Evolutionary conservation across 345 rosid genomes (phyloP).

Genomic region (Diplotaxis tenuifolia): DNA sequence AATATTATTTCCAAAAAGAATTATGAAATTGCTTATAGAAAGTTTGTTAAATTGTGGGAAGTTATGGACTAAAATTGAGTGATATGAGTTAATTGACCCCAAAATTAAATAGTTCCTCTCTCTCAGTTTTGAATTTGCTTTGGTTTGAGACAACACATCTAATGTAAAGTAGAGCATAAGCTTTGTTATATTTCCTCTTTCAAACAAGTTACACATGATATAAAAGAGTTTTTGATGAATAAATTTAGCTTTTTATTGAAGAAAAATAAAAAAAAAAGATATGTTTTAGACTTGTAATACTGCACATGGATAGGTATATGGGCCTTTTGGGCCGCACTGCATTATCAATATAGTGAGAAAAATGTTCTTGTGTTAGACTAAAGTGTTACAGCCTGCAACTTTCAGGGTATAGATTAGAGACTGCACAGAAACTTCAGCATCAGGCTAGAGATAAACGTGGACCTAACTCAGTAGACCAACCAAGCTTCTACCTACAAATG

Average conservation of each 20-base stretch:
- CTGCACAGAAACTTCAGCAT: conserved; percentile 15
- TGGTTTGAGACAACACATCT: no score
- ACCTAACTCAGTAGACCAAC: conserved; percentile 23
- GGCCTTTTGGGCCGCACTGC: not conserved
- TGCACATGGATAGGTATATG: not conserved
- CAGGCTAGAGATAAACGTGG: not conserved
- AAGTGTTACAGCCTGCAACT: not conserved
- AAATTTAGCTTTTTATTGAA: no score
- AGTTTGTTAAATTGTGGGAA: no score
- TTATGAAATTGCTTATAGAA: no score
- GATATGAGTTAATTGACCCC: no score
- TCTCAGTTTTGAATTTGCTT: no score
- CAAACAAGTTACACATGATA: not conserved
- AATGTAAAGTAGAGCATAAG: no score
- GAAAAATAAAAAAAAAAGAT: no score
- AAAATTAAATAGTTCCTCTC: no score
- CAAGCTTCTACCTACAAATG: conserved; percentile 28
- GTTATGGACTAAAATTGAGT: no score
- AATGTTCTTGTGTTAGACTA: not conserved
- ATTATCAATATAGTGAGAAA: not conserved
- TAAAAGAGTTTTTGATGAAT: not conserved
- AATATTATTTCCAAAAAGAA: no score
- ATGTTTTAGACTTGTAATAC: not conserved
- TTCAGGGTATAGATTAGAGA: not conserved
- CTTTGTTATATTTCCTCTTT: not conserved